Percentiles rank a stretch among this genome's conserved stretches.
These are phyloP conservation scores for Typha latifolia DNA, from an alignment of 176 grass and related monocot genomes.

Conservation along the genomic window DNA sequence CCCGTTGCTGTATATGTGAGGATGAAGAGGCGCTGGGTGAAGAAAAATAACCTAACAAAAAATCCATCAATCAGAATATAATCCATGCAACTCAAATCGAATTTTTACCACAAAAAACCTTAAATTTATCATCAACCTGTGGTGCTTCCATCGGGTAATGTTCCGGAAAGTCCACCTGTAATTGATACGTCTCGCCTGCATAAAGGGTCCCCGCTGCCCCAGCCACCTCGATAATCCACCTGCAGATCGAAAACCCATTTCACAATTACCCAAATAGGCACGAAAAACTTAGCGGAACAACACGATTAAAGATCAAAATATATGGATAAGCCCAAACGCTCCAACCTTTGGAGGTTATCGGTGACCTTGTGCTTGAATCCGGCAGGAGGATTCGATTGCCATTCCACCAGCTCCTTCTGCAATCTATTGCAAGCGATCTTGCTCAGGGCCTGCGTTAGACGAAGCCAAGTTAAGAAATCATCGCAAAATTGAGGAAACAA, in stretches of 20 bases:
- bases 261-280: neutral
- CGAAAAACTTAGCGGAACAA: neutral
- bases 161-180: conserved; percentile 90
- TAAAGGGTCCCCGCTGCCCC: conserved; percentile 70
- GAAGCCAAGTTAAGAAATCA: too few relatives aligned
- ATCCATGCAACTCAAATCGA: neutral
- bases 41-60: conserved; percentile 72
- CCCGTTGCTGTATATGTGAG: conserved; percentile 87
- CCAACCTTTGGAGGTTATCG: conserved; percentile 76
- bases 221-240: conserved; percentile 80
- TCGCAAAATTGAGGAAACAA: too few relatives aligned
- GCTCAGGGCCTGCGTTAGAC: conserved; percentile 53
- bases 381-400: conserved; percentile 59
- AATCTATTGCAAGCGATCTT: conserved; percentile 85
- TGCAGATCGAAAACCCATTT: conserved; percentile 8
- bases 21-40: conserved; percentile 79
- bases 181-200: conserved; percentile 58
- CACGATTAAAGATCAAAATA: neutral
- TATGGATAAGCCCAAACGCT: neutral
- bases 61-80: neutral
- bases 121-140: conserved; percentile 25
- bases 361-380: conserved; percentile 73
- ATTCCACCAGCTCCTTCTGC: conserved; percentile 86
- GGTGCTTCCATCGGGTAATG: conserved; percentile 98
- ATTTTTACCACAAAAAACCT: neutral